Conservation (phyloP, 768 basidiomycete genomes). For the Stropharia rugosoannulata region DNA sequence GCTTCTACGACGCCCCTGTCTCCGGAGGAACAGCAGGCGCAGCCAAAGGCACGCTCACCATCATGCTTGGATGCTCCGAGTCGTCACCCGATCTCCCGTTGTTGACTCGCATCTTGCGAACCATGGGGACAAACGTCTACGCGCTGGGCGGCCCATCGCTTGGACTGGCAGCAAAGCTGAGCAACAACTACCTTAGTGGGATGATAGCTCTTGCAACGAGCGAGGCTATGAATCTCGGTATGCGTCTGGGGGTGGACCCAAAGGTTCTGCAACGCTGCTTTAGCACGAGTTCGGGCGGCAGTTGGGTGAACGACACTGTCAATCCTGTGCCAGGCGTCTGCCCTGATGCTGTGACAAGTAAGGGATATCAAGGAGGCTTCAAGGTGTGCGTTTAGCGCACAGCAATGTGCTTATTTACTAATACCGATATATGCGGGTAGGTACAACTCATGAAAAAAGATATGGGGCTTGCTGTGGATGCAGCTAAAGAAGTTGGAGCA, state of each 20-base stretch:
- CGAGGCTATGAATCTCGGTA: slow-evolving; percentile 45
- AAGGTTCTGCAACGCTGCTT: slow-evolving; percentile 36
- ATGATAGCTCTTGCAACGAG: slow-evolving; percentile 41
- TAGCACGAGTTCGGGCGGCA: slow-evolving; percentile 38
- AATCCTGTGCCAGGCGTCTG: slow-evolving; percentile 46
- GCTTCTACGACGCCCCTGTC: slow-evolving; percentile 42
- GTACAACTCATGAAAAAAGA: slow-evolving; percentile 48
- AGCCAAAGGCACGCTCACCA: slow-evolving; percentile 34
- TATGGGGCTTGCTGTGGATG: slow-evolving; percentile 36
- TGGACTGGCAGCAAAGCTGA: slow-evolving; percentile 42
- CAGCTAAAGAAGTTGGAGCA: slow-evolving; percentile 35
- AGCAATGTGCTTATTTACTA: background rate
- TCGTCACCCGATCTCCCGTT: slow-evolving; percentile 30
- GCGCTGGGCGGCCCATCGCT: slow-evolving; percentile 38
- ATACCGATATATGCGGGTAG: slow-evolving; percentile 16
- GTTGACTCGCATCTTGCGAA: slow-evolving; percentile 30
- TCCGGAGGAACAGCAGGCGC: slow-evolving; percentile 43
- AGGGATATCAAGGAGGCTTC: slow-evolving; percentile 41
- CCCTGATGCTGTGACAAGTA: slow-evolving; percentile 40
- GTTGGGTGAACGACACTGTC: slow-evolving; percentile 39
- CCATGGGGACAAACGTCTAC: slow-evolving; percentile 36
- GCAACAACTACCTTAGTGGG: slow-evolving; percentile 43
- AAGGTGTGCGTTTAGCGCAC: slow-evolving; percentile 22
- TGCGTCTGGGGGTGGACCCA: slow-evolving; percentile 41
- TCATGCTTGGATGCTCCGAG: slow-evolving; percentile 37